These are phyloP conservation scores for Tripterygium wilfordii DNA, from an alignment of 177 flowering plant species.

Conservation along the genomic window DNA sequence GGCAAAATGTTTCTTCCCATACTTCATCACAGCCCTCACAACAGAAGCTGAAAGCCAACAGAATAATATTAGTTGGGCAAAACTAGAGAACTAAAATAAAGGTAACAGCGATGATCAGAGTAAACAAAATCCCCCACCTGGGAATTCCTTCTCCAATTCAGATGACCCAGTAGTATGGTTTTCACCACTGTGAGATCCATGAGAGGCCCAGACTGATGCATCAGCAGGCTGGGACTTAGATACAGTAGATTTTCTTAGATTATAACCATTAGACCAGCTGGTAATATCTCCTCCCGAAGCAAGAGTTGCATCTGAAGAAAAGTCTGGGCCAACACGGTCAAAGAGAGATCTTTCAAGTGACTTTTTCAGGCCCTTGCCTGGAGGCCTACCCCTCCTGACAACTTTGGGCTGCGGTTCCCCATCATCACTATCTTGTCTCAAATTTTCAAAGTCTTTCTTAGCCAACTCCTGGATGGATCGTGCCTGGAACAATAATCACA, in stretches of 20 bases:
- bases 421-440: constrained; percentile 72
- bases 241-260: constrained; percentile 30
- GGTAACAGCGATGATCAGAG: too few species aligned
- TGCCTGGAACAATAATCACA: constrained; percentile 46
- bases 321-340: constrained; percentile 26
- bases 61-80: not conserved
- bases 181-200: constrained; percentile 24
- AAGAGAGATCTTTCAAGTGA: constrained; percentile 17
- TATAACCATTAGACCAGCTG: constrained; percentile 21
- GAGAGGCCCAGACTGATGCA: constrained; percentile 9
- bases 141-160: constrained; percentile 56
- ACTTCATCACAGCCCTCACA: constrained; percentile 34
- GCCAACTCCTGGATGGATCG: constrained; percentile 84
- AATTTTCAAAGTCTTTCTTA: constrained; percentile 70
- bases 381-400: constrained; percentile 66
- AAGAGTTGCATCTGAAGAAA: constrained; percentile 36
- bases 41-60: constrained; percentile 30
- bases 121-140: constrained; percentile 28
- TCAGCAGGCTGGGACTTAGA: constrained; percentile 24
- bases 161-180: constrained; percentile 21
- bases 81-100: too few species aligned
- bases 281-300: constrained; percentile 30
- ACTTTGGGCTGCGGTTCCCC: constrained; percentile 42
- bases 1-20: constrained; percentile 26
- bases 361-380: constrained; percentile 38